These are phyloP conservation scores for Nicotiana sylvestris DNA, from an alignment of 257 asterid genomes.

Conservation along the genomic window DNA sequence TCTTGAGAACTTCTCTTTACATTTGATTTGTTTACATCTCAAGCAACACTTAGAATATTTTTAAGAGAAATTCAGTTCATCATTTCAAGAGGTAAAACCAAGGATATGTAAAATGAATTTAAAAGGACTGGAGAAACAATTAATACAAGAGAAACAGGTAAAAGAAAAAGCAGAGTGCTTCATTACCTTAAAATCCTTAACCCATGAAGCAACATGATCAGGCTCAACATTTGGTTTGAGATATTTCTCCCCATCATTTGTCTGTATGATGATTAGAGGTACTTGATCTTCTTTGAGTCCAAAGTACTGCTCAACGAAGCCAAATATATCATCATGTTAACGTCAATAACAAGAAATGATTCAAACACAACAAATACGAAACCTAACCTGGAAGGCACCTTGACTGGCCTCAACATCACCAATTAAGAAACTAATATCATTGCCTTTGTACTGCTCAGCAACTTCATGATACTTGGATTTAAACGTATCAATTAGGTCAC, in stretches of 20 bases:
- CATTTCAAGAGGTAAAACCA: neutral
- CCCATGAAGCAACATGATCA: constrained; percentile 70
- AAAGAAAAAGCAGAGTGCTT: constrained; percentile 11
- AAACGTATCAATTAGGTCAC: constrained; percentile 56
- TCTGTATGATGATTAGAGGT: constrained; percentile 77
- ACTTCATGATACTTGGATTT: constrained; percentile 68
- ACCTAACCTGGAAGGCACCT: constrained; percentile 90
- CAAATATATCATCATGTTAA: constrained; percentile 17
- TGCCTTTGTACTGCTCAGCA: constrained; percentile 65
- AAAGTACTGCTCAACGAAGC: constrained; percentile 53
- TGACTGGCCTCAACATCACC: constrained; percentile 83
- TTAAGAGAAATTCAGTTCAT: neutral
- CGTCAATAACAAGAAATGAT: neutral
- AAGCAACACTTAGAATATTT: neutral
- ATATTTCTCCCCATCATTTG: constrained; percentile 59
- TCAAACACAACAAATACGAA: neutral
- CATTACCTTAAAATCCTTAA: constrained; percentile 72
- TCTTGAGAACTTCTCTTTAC: neutral
- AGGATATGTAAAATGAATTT: neutral
- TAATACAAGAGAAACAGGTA: neutral
- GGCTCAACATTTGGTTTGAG: constrained; percentile 71
- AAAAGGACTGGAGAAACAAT: neutral
- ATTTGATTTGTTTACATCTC: neutral
- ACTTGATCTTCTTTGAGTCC: constrained; percentile 82
- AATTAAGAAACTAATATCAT: constrained; percentile 59